Evolutionary conservation across 2,329 filamentous ascomycete species (phyloP).

Genomic region (Magnaporthales sp.): DNA sequence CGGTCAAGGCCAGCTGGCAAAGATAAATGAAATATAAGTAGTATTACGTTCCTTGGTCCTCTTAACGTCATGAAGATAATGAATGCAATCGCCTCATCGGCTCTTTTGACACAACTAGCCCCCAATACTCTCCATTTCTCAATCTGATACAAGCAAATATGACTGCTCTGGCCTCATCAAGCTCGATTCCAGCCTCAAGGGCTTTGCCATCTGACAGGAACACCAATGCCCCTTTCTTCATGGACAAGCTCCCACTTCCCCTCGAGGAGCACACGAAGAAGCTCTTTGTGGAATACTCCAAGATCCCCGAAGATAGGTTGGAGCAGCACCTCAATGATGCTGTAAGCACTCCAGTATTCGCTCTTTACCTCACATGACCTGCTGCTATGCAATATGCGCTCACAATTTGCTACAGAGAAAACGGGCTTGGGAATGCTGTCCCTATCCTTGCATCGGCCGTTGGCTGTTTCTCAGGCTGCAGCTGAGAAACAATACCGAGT

Average conservation of each 20-base stretch:
- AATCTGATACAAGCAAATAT: not conserved
- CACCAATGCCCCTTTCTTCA: not conserved
- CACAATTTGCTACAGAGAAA: not conserved
- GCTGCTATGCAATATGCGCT: not conserved
- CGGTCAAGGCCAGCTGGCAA: not conserved
- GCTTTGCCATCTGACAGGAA: not conserved
- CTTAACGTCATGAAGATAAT: too few relatives aligned
- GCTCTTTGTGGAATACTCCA: not conserved
- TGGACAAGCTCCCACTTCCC: not conserved
- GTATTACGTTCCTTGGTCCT: too few relatives aligned
- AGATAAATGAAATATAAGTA: too few relatives aligned
- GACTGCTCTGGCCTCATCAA: not conserved
- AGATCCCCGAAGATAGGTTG: not conserved
- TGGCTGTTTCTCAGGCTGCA: not conserved
- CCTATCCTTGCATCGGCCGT: not conserved
- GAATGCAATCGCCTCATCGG: not conserved
- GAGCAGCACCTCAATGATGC: not conserved
- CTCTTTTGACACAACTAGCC: not conserved
- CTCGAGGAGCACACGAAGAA: not conserved
- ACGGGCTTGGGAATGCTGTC: not conserved
- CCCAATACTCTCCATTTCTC: not conserved
- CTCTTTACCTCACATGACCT: too few relatives aligned
- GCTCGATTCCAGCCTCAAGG: not conserved
- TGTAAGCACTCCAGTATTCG: not conserved
- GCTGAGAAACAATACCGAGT: not conserved